A percentile compares a stretch with the other conserved stretches of the same genome.
Conservation (phyloP, 257 asterid genomes). For the Paraleonurus japonicus region DNA sequence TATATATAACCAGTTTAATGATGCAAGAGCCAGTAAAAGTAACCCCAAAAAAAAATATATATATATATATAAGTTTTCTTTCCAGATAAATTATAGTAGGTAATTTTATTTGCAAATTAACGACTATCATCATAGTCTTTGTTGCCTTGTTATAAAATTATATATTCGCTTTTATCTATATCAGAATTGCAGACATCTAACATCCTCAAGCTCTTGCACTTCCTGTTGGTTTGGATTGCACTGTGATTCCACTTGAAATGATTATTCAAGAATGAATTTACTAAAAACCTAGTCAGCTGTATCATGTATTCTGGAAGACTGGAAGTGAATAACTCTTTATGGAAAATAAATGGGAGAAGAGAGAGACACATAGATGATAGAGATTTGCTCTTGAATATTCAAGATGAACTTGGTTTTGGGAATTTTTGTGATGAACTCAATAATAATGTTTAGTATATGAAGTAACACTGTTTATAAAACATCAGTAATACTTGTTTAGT, state of each 20-base stretch:
- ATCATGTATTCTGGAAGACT: background rate
- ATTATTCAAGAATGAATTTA: background rate
- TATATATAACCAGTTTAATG: background rate
- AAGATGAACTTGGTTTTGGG: too few relatives aligned
- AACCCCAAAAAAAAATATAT: background rate
- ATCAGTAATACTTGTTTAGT: too few relatives aligned
- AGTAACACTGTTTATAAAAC: too few relatives aligned
- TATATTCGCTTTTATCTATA: background rate
- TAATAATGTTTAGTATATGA: too few relatives aligned
- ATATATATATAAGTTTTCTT: too few relatives aligned
- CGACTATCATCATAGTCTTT: background rate
- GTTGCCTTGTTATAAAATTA: background rate
- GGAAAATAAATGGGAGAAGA: background rate
- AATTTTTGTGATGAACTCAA: too few relatives aligned
- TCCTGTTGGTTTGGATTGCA: background rate
- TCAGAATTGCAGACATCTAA: background rate
- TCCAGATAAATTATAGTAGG: background rate
- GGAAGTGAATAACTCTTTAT: background rate
- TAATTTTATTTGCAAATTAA: slow-evolving; percentile 6
- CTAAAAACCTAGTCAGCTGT: background rate
- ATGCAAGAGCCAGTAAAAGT: background rate
- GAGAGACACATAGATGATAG: background rate
- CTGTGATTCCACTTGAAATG: background rate
- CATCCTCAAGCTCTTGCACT: background rate
- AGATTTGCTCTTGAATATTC: too few relatives aligned